Base-by-base conservation (phyloP, 352 stramenopile species). In the Plasmopara muralis region DNA sequence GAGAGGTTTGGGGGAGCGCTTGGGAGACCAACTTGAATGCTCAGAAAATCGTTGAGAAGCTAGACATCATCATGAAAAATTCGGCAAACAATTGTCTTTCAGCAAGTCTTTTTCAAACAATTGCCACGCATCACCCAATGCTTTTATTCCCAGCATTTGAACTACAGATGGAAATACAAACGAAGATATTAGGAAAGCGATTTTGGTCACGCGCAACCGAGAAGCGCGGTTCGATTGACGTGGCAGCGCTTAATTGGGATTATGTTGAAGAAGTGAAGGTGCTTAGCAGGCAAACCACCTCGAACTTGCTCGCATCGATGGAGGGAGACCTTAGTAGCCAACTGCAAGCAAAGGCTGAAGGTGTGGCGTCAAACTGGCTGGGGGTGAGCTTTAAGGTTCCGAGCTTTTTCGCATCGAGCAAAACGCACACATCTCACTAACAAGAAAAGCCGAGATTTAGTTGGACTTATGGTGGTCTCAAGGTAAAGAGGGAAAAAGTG, bases 131-230 rank as follows among this genome's bases (percentile, higher is more conserved):
- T 8, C 72, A 88, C 47, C 77, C 74, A 29, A 76, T 88, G 55
- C 57, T 88, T 30, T 62, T 88, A 13, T 25, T 25, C 20, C 3
- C 31, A 12, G 77, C 74, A 0, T 88, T 88, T 44, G 66, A 83
- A 29, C 42, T 88, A 30, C 77, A 88, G 51, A 75, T 73, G 39
- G 74, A 88, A 44, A 79, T 88, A 30, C 68, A 85, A 42, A 52
- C 70, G 13, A 75, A 76, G 31, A 55, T 88, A 5, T 62, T 85
- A 13, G 77, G 74, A n/a, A 62, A 78, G 48, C 50, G 61, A 4
- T 86, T 85, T 48, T 88, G 74, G 77, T 60, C 60, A 8, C 64
- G 68, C 9, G 74, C 75, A 0, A 64, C 74, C 9, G 69, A 68
- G 33, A 77, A 71, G 28, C 70, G 74, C 12, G 60, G 53, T 9